phyloP scores from a whole-genome alignment of 2,329 filamentous ascomycete genomes.

The Beauveria scarabaeidicola region DNA sequence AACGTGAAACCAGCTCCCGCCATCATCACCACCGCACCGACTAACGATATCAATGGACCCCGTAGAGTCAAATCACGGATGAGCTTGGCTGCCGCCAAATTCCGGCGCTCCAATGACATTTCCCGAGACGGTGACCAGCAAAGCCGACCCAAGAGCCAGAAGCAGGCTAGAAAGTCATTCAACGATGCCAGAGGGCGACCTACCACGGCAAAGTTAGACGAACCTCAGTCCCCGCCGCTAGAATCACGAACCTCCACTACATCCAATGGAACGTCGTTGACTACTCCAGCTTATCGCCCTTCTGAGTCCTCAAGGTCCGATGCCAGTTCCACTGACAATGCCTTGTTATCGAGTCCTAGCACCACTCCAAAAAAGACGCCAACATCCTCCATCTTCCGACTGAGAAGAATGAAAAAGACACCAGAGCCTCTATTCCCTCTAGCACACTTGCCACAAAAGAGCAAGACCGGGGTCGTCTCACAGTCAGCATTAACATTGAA shows the following conservation, averaged over 20 bases:
- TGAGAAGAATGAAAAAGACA: conserved; percentile 69
- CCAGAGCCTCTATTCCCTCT: conserved; percentile 75
- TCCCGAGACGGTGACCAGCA: conserved; percentile 19
- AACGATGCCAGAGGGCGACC: conserved; percentile 30
- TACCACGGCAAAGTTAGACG: conserved; percentile 41
- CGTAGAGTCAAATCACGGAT: conserved; percentile 50
- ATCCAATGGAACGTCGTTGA: conserved; percentile 36
- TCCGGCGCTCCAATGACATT: conserved; percentile 44
- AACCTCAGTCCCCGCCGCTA: conserved; percentile 34
- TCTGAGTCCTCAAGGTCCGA: conserved; percentile 83
- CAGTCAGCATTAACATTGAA: conserved; percentile 37
- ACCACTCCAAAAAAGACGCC: conserved; percentile 52
- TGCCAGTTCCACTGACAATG: conserved; percentile 65
- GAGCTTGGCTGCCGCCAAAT: conserved; percentile 41
- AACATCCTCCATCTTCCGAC: conserved; percentile 68
- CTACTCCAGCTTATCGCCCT: conserved; percentile 37
- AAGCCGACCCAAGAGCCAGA: conserved; percentile 3
- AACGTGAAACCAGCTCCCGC: conserved; percentile 42
- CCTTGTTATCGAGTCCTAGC: conserved; percentile 49
- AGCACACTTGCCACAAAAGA: conserved; percentile 72
- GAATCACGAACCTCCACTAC: conserved; percentile 21
- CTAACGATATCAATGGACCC: conserved; percentile 48
- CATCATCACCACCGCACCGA: conserved; percentile 91
- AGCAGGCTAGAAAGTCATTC: conserved; percentile 32
- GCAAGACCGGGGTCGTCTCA: conserved; percentile 30